Base-by-base conservation (phyloP, 768 basidiomycete genomes). In the Leccinum subgranulosum region DNA sequence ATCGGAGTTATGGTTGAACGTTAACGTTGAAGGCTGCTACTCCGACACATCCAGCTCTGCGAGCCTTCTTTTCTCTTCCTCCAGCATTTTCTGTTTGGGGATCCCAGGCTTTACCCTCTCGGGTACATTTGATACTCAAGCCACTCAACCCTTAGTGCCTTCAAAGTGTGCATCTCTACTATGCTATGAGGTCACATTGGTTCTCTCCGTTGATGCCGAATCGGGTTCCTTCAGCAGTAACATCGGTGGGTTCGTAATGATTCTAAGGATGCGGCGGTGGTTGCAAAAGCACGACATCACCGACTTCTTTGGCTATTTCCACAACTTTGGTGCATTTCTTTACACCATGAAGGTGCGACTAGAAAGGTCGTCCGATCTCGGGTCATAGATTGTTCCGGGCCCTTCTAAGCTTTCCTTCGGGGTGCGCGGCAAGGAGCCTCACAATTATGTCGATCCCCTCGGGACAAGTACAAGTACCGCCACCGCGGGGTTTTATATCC, bases 181-280 rank as follows among this genome's bases (percentile, higher is more conserved):
- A 46, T 49, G 62, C 12, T 48, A 23, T 55, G 1, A n/a, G n/a
- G n/a, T n/a, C n/a, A n/a, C n/a, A n/a, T n/a, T n/a, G n/a, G 52
- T 51, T 60, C 45, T 57, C 62, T 56, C 52, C 21, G 48, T 53
- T 47, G 48, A 55, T 83, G 34, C 77, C 74, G 69, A 86, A 86
- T 36, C 34, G 21, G 84, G 57, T 79, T 73, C 51, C 75, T 77
- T 33, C 31, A 33, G 27, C 51, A 85, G 70, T 36, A 78, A 71
- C 11, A 85, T 83, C 4, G 84, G 84, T 53, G 85, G 85, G 61
- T 87, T 87, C 46, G 84, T 85, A 66, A 87, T 87, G 54, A 87
- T 74, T 59, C 84, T 75, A 25, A 81, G 82, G 19, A 77, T 69
- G 25, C 85, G 79, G 41, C 80, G 71, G 61, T 80, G 84, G 83